Conservation (phyloP, 129 eudicot genomes). For the Artemisia annua region DNA sequence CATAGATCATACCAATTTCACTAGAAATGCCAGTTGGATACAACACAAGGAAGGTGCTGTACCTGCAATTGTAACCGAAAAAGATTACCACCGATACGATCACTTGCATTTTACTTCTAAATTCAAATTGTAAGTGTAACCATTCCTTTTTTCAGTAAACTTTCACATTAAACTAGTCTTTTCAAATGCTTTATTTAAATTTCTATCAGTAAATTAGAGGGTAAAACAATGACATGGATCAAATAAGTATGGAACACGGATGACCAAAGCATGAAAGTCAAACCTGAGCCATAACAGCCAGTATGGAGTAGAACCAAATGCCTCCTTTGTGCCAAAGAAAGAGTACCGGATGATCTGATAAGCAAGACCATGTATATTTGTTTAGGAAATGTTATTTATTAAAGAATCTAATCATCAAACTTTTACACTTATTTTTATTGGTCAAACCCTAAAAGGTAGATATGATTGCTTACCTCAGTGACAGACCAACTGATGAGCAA, state of each 20-base stretch:
- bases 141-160: not conserved
- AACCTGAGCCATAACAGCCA: slow-evolving; percentile 95
- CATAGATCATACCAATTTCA: slow-evolving; percentile 76
- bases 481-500: slow-evolving; percentile 91
- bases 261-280: slow-evolving; percentile 12
- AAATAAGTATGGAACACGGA: not conserved
- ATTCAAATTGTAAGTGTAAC: not conserved
- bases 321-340: slow-evolving; percentile 91
- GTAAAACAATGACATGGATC: not conserved
- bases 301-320: slow-evolving; percentile 77
- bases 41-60: slow-evolving; percentile 83
- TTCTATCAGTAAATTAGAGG: no score
- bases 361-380: slow-evolving; percentile 8
- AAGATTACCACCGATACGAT: slow-evolving; percentile 5
- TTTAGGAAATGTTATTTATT: not conserved
- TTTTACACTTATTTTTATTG: no score
- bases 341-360: slow-evolving; percentile 77
- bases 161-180: slow-evolving; percentile 1
- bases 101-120: not conserved
- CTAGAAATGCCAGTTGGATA: slow-evolving; percentile 89
- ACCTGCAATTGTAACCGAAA: slow-evolving; percentile 48
- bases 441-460: no score
- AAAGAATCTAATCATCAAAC: no score
- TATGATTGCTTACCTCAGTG: slow-evolving; percentile 57
- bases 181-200: not conserved